Evolutionary conservation across 495 filamentous ascomycete species (phyloP), one percentile per base, ranked within the genome.

Genomic region (Aspergillus saccharolyticus): DNA sequence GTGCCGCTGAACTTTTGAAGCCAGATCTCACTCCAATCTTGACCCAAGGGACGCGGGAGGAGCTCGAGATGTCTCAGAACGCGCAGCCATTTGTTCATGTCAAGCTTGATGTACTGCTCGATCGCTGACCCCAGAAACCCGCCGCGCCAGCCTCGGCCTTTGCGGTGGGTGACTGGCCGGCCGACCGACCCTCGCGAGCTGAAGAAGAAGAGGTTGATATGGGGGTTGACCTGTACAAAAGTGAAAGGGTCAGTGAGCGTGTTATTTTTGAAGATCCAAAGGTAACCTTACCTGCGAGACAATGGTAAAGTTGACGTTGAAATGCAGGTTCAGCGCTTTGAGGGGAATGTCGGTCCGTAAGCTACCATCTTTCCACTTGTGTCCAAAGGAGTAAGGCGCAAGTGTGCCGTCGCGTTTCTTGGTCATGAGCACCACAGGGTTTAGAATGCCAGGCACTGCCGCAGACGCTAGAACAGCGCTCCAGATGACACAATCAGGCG

Each of bases 151-250:
- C 94, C 94, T 39, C 92, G 88, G 7, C 94, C 94, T 57, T 84
- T 86, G 45, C 94, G 88, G 70, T 98, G 94, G 0, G 94, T 97
- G 33, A 98, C 94, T 22, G 94, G 94, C 21, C 89, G 85, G 30
- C 94, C 94, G 44, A 97, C 91, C 1, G 87, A 84, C 15, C 94
- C 94, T 39, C 95, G 83, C 3, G 91, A 92, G 28, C 88, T 93
- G 78, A 97, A 98, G 78, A 98, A 97, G 80, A 98, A 97, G 17
- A 97, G 83, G 63, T 96, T 97, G 71, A 98, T 89, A 68, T 97
- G 94, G 1, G 95, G 94, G 67, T 98, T 98, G 28, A 97, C 93
- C 74, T 76, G 22, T 42, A 12, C 50, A 7, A 3, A 18, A 14
- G 49, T 69, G 66, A 60, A 55, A 25, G 39, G 10, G 25, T 50